These are phyloP conservation scores for Monoraphidium neglectum DNA, from an alignment of 139 green algal species.

Conservation along the genomic window DNA sequence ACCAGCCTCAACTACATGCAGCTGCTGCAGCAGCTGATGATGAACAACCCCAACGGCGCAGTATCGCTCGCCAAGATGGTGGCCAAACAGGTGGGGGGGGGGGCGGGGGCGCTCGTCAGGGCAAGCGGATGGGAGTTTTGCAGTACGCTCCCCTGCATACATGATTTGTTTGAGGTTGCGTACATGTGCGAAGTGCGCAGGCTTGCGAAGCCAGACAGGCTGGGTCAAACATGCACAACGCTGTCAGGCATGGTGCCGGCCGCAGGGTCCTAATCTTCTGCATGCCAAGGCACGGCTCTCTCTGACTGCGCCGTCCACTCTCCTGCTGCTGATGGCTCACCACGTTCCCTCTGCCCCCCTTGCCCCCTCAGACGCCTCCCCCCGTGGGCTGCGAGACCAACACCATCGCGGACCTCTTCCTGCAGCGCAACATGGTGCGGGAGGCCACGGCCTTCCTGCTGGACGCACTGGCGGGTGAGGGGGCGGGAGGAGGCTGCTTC, in stretches of 20 bases:
- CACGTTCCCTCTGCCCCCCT: no score
- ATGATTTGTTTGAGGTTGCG: constrained; percentile 3
- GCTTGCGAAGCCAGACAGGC: no score
- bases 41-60: constrained; percentile 92
- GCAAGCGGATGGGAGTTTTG: constrained; percentile 2
- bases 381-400: constrained; percentile 83
- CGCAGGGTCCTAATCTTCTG: no score
- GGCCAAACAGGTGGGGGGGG: constrained; percentile 83
- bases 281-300: no score
- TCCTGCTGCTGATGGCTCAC: no score
- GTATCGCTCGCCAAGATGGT: constrained; percentile 96
- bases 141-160: neutral
- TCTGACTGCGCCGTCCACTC: no score
- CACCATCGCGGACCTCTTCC: constrained; percentile 96
- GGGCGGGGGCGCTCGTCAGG: neutral
- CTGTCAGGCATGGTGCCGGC: no score
- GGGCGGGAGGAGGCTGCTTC: no score
- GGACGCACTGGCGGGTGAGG: constrained; percentile 84
- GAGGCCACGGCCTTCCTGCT: constrained; percentile 98
- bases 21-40: constrained; percentile 87
- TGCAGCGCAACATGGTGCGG: constrained; percentile 75
- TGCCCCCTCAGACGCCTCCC: constrained; percentile 27
- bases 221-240: no score
- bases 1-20: constrained; percentile 93
- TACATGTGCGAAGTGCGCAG: no score